Evolutionary conservation across 2,329 filamentous ascomycete genomes (phyloP), one percentile per base, ranked within the genome.

Genomic region (Elsinoe fawcettii): DNA sequence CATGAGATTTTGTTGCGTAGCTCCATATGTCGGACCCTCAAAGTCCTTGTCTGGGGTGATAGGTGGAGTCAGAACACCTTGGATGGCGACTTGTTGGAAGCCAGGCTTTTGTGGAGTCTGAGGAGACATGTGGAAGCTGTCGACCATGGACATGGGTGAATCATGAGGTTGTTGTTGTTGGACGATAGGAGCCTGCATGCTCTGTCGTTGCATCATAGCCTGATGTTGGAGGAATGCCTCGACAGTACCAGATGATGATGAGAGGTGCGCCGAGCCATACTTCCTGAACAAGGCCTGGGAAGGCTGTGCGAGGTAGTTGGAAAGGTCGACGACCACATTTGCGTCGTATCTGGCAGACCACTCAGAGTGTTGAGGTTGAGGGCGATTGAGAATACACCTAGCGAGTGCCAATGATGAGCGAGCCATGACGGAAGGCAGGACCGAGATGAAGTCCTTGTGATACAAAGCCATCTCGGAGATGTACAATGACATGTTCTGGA

Each of bases 391-490:
- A 62, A 99, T 90, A 68, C 88, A 92, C 62, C 91, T 81, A 37
- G 92, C 86, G 39, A 99, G 81, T 55, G 90, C 90, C 57, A 97
- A 78, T 9, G 91, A 90, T 43, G 90, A 87, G 63, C 90, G 82
- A 44, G 93, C 91, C 80, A 99, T 89, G 63, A 91, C 86, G 0
- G 92, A 96, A 18, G 93, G 90, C 67, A 87, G 87, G 57, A 87
- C 90, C 14, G 91, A 93, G 61, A 99, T 91, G 66, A 99, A 99
- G 63, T 97, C 93, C 67, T 92, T 88, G 77, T 97, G 90, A 75
- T 96, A 99, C 41, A 97, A 79, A 46, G 91, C 89, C 66, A 97
- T 92, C 75, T 99, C 93, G 69, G 88, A 86, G 61, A 99, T 87
- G 77, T 97, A 99, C 61, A 88, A 81, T 16, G 91, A 85, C 88